Evolutionary conservation across 2,329 filamentous ascomycete genomes (phyloP), one percentile per base, ranked within the genome.

Genomic region (Claviceps fusiformis): DNA sequence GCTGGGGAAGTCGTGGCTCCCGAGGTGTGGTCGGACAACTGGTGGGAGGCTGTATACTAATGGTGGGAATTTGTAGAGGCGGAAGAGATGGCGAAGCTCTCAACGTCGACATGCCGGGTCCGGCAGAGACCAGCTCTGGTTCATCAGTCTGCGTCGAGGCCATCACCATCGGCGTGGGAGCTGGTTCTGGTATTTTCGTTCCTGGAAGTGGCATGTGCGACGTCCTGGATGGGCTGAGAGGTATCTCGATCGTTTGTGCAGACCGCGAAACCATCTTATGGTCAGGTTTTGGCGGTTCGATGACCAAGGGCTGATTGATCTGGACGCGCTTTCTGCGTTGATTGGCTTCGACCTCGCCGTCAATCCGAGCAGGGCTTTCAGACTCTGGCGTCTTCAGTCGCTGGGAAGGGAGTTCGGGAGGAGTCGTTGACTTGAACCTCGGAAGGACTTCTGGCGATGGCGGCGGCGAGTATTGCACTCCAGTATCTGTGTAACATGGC

Each of bases 1-100:
- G 83, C 54, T 90, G 90, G 35, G 95, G 83, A 54, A 95, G 80
- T 6, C 83, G 77, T 53, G 85, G 83, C 60, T 85, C 81, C 50
- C 79, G 80, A 2, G 89, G 89, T 2, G 89, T 90, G 5, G 84
- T 76, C n/a, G 92, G 90, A 50, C 87, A 81, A 55, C 89, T 95
- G 3, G 79, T 82, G 0, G 93, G 92, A 37, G 93, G 93, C 62
- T 95, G 87, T 53, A 98, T 89, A 55, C 89, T 87, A 65, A 98
- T 98, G 62, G 85, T 87, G 0, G 92, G 92, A 58, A 96, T 86
- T 5, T 76, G 64, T 57, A 81, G 70, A 60, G 73, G 71, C 55
- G 70, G 69, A 10, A 68, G 70, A 59, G 61, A 64, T 50, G 60
- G 69, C 52, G 61, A 54, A 9, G 68, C 62, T 4, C 69, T 63